Evolutionary conservation across 805 yeast genomes (phyloP).

Genomic region (Candida awuae): DNA sequence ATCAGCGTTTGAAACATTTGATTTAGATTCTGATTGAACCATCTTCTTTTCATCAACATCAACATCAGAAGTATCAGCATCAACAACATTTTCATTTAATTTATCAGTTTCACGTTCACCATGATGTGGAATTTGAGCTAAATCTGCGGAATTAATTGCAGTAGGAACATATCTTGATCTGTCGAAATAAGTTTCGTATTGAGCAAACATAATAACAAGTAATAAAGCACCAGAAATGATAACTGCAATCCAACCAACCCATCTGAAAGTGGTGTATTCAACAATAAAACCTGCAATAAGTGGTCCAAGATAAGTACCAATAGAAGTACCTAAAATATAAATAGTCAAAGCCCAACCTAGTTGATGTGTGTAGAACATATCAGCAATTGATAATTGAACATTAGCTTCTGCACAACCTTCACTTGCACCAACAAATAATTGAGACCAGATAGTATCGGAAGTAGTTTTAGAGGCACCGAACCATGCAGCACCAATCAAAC

Average conservation of each 20-base stretch:
- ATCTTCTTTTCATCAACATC: slow-evolving; percentile 7
- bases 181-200: slow-evolving; percentile 68
- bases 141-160: slow-evolving; percentile 1
- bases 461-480: slow-evolving; percentile 49
- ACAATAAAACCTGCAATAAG: slow-evolving; percentile 69
- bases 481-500: slow-evolving; percentile 64
- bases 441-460: slow-evolving; percentile 66
- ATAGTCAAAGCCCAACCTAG: slow-evolving; percentile 64
- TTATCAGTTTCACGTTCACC: neutral
- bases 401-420: slow-evolving; percentile 74
- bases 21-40: slow-evolving; percentile 1
- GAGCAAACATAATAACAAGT: slow-evolving; percentile 44
- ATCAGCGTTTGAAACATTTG: slow-evolving; percentile 6
- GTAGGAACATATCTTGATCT: slow-evolving; percentile 33
- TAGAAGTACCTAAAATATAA: slow-evolving; percentile 66
- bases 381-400: slow-evolving; percentile 60
- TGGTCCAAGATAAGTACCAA: slow-evolving; percentile 76
- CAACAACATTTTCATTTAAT: neutral
- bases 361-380: slow-evolving; percentile 71
- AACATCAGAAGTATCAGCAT: neutral
- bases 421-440: slow-evolving; percentile 69
- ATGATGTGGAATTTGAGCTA: slow-evolving; percentile 7
- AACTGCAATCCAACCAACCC: slow-evolving; percentile 68
- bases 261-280: slow-evolving; percentile 53
- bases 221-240: slow-evolving; percentile 57